Base-by-base conservation (phyloP, 768 basidiomycete species). In the Termitomyces sp. region DNA sequence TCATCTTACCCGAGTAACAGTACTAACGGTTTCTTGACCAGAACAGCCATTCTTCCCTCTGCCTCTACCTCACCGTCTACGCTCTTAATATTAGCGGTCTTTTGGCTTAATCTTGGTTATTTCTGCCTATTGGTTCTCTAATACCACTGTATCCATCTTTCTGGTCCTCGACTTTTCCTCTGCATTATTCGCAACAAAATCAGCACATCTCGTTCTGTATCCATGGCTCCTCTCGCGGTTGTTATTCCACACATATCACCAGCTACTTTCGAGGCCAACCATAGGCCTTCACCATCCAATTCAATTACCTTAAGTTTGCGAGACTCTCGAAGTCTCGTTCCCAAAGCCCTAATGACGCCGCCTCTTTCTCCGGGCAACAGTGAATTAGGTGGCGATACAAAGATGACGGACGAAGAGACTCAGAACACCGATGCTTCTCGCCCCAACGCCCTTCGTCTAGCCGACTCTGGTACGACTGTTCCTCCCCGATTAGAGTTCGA, bases 311-410 rank as follows among this genome's bases (percentile, higher is more conserved):
- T 57, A n/a, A 26, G 36, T 37, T 61, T 63, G 55, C 67, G 64
- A 27, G 66, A 80, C 59, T 76, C 80, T 43, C 72, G 72, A 37
- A 72, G 78, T 56, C 72, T 81, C 62, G 71, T 79, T 52, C 71
- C 76, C 45, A 79, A 84, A 57, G 82, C 81, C n/a, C 88, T 84
- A 24, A 81, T 89, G 63, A 89, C 88, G 0, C 88, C 88, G 5
- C 88, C 88, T 8, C 73, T 86, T 58, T 90, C 88, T 44, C 87
- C 85, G 2, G 73, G 73, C 26, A 79, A 76, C 50, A 83, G 78
- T 59, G 78, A 82, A 54, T 62, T 64, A n/a, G 67, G 66, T 27
- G 68, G 68, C 8, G 67, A 73, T 54, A 59, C 70, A 13, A 77
- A 80, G 51, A 58, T 76, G 52, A 68, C 77, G 39, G 76, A 79